Percentiles rank a stretch among this genome's conserved stretches.
phyloP scores from a whole-genome alignment of 805 yeast species.

The Teunomyces lycoperdinae region DNA sequence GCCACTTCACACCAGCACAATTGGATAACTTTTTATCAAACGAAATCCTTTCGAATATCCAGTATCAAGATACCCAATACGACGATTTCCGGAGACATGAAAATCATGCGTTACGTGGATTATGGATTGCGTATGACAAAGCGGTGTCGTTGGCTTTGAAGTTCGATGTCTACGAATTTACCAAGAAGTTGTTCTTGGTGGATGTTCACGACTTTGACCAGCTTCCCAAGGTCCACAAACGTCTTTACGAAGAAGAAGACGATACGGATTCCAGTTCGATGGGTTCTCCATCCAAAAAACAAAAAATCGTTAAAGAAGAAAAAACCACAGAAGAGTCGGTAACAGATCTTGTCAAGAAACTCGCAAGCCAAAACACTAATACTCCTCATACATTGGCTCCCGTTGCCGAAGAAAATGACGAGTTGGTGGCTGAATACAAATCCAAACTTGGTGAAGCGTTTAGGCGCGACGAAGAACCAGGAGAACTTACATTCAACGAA shows the following conservation, averaged over 20 bases:
- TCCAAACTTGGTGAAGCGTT: slow-evolving; percentile 33
- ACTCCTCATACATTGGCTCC: slow-evolving; percentile 52
- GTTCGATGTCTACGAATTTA: slow-evolving; percentile 38
- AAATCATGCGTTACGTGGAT: slow-evolving; percentile 27
- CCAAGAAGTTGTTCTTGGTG: slow-evolving; percentile 36
- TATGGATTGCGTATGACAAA: slow-evolving; percentile 45
- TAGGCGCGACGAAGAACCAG: slow-evolving; percentile 28
- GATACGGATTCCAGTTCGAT: slow-evolving; percentile 11
- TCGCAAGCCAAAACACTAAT: slow-evolving; percentile 33
- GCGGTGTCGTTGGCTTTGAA: slow-evolving; percentile 38
- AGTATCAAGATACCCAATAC: slow-evolving; percentile 23
- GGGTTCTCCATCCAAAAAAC: slow-evolving; percentile 40
- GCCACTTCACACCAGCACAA: slow-evolving; percentile 23
- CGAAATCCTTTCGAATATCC: slow-evolving; percentile 32
- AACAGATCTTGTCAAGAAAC: slow-evolving; percentile 1
- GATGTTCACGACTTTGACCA: slow-evolving; percentile 44
- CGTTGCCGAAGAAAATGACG: slow-evolving; percentile 29
- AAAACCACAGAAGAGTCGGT: not conserved
- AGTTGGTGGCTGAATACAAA: slow-evolving; percentile 31
- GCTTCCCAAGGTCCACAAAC: slow-evolving; percentile 26
- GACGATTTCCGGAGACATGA: slow-evolving; percentile 29
- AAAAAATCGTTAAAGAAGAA: slow-evolving; percentile 14
- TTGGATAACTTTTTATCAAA: slow-evolving; percentile 29
- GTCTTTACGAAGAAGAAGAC: slow-evolving; percentile 12
- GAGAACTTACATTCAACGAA: slow-evolving; percentile 17